phyloP scores from a whole-genome alignment of 305 asterid genomes.

The Salvia sclarea region DNA sequence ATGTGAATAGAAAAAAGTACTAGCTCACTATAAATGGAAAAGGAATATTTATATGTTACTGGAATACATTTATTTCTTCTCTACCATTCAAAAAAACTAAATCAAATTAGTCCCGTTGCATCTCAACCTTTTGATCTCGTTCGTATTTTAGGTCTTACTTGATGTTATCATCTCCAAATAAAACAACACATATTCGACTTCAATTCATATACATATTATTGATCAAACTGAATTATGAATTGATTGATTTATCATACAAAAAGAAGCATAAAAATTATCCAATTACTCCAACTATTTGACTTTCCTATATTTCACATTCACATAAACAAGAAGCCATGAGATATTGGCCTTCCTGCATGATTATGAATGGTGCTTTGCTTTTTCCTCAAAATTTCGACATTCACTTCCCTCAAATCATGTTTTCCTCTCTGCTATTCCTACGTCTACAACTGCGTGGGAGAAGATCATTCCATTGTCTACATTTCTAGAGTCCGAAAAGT shows the following conservation, averaged over 20 bases:
- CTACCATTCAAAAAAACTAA: too few species aligned
- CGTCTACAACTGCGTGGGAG: background rate
- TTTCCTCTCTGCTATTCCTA: background rate
- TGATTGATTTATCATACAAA: slow-evolving; percentile 5
- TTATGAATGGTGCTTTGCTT: background rate
- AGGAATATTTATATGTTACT: too few species aligned
- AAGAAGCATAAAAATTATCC: background rate
- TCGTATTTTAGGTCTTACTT: too few species aligned
- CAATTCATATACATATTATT: background rate
- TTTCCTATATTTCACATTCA: slow-evolving; percentile 11
- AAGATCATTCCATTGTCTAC: background rate
- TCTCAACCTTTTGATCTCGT: too few species aligned
- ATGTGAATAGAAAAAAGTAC: too few species aligned
- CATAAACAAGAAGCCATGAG: slow-evolving; percentile 10
- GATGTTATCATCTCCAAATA: background rate
- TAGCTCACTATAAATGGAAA: too few species aligned
- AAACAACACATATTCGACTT: background rate
- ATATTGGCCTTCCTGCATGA: slow-evolving; percentile 8
- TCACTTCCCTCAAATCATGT: too few species aligned
- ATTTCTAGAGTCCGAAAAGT: background rate
- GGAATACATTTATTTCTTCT: too few species aligned
- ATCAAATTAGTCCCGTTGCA: too few species aligned
- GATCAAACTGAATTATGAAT: background rate
- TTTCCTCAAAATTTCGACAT: background rate
- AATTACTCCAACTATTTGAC: background rate